Conservation (phyloP, 192 early-diverging fungal species). For the Phlyctochytrium planicorne region DNA sequence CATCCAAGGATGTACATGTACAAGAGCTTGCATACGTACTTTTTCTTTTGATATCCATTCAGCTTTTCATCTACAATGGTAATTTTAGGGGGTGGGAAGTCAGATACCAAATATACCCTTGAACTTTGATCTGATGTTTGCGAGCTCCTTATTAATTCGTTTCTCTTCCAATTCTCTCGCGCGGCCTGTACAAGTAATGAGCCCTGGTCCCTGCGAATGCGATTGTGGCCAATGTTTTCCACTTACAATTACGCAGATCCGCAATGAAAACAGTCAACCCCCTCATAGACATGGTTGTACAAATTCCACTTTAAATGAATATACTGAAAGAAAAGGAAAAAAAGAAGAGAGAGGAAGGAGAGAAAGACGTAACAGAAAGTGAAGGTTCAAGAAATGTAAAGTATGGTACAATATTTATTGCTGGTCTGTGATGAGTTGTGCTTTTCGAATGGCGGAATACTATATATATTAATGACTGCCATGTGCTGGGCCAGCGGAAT, state of each 20-base stretch:
- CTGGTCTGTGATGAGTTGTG: background rate
- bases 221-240: background rate
- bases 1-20: slow-evolving; percentile 99
- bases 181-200: slow-evolving; percentile 86
- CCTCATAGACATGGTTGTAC: slow-evolving; percentile 60
- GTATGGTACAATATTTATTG: background rate
- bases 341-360: background rate
- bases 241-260: slow-evolving; percentile 96
- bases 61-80: slow-evolving; percentile 65
- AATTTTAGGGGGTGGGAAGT: background rate
- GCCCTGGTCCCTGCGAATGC: background rate
- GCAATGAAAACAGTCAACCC: slow-evolving; percentile 95
- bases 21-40: slow-evolving; percentile 98
- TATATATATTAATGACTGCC: background rate
- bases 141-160: slow-evolving; percentile 98
- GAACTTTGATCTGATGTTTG: slow-evolving; percentile 98
- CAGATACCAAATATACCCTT: slow-evolving; percentile 88
- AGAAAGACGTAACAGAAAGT: too few species aligned
- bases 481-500: slow-evolving; percentile 5
- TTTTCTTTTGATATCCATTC: slow-evolving; percentile 99
- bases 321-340: background rate
- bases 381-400: background rate
- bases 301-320: background rate
- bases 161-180: slow-evolving; percentile 97
- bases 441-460: background rate